Base-by-base conservation (phyloP, 2,329 filamentous ascomycete genomes). In the Thermoascus crustaceus region DNA sequence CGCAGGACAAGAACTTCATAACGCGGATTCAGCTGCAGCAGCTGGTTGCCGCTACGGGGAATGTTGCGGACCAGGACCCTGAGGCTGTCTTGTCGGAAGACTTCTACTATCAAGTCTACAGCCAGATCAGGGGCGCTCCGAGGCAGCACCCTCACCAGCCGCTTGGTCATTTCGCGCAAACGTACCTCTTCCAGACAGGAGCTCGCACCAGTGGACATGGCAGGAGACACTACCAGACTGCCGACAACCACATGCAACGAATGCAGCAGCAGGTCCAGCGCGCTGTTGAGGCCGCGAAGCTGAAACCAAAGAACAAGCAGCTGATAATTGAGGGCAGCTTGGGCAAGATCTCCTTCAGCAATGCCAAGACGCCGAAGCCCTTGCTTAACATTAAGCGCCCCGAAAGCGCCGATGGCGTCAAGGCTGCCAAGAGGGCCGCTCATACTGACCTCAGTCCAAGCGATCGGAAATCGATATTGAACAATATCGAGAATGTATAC, bases 191-290 rank as follows among this genome's bases (percentile, higher is more conserved):
- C 62, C 89, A 96, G 61, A 95, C 89, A 2, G 89, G 89, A 18
- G 85, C 82, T 47, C 80, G 88, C 13, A 78, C 87, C 46, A 82
- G 83, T 36, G 77, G 75, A 26, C 56, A 62, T 54, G 72, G 60
- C 30, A 67, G 87, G 43, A 77, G 87, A 45, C 79, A 91, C 48
- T 78, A 80, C 41, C 76, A 86, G 40, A 85, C 82, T 27, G 87
- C 85, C 11, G 91, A 98, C 59, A 98, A 95, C 57, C 91, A 98
- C 55, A 85, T 96, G 67, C 91, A 96, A 59, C 82, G 91, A 37
- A 98, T 98, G 91, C 89, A 98, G 61, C 91, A 98, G 62, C 91
- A 98, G 61, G 93, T 98, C 8, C 89, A 95, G 58, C 80, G 91
- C 38, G 91, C 91, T 16, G 91, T 98, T 0, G 91, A 98, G 56